phyloP scores from a whole-genome alignment of 257 asterid species.

The Lavandula angustifolia region DNA sequence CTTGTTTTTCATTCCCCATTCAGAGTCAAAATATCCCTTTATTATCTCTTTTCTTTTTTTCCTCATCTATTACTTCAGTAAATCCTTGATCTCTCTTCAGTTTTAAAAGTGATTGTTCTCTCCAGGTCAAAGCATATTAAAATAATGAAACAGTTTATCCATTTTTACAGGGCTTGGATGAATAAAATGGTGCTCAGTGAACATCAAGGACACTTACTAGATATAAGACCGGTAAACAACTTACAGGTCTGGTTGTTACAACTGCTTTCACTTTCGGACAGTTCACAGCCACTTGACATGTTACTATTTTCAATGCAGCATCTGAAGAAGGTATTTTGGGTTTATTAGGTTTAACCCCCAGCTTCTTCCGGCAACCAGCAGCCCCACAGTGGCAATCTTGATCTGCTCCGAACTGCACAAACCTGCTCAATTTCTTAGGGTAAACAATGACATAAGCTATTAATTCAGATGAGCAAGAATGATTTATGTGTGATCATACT shows the following conservation, averaged over 20 bases:
- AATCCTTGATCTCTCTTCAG: slow-evolving; percentile 6
- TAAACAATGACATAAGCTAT: slow-evolving; percentile 20
- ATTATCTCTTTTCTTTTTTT: not conserved
- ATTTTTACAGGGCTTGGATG: not conserved
- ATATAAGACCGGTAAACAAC: slow-evolving; percentile 26
- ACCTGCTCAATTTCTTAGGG: slow-evolving; percentile 80
- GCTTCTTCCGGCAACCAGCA: slow-evolving; percentile 72
- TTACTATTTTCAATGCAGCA: slow-evolving; percentile 67
- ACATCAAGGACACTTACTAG: slow-evolving; percentile 9
- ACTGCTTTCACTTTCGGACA: slow-evolving; percentile 51
- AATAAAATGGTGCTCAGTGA: slow-evolving; percentile 9
- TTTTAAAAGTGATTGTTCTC: not conserved
- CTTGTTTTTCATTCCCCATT: not conserved
- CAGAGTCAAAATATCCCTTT: not conserved
- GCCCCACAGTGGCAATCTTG: slow-evolving; percentile 97
- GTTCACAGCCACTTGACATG: slow-evolving; percentile 62
- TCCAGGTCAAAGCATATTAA: slow-evolving; percentile 4
- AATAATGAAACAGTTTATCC: not conserved
- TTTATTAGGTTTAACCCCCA: slow-evolving; percentile 79
- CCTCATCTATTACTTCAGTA: not conserved
- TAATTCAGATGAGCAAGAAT: slow-evolving; percentile 18
- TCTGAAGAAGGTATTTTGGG: slow-evolving; percentile 63
- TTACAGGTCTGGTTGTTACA: slow-evolving; percentile 50
- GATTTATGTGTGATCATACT: slow-evolving; percentile 56
- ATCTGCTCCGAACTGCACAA: slow-evolving; percentile 99